Base-by-base conservation (phyloP, 257 asterid species). In the Solanum arcanum region DNA sequence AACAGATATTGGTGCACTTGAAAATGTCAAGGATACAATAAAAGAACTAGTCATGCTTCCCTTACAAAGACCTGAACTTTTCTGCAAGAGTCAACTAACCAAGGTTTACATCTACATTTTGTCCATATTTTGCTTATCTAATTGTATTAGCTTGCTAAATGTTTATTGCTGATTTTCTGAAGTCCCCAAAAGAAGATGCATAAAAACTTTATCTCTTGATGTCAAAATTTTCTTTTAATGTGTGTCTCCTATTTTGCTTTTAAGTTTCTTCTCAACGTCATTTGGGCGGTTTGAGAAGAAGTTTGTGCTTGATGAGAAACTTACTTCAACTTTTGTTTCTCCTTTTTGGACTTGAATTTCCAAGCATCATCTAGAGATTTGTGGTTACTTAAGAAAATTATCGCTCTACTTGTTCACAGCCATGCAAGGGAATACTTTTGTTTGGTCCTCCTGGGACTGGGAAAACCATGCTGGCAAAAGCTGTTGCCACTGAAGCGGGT, bases 11-110 rank as follows among this genome's bases (percentile, higher is more conserved):
- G 98, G 98, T 88, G 98, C 98, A 46, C 91, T 95, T 64, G 98
- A 95, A 92, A 94, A 92, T 92, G 97, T 95, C 86, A 95, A 95
- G 86, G 98, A 95, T 89, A 94, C 98, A 14, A 87, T 95, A 93
- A 94, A 92, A 92, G 97, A 95, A 91, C 87, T 95, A 91, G 98
- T 95, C 92, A 95, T 95, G 98, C 97, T 94, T 89, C 98, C 98
- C 87, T 88, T 95, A 85, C 98, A 93, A 88, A 92, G 98, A 85
- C 98, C 98, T 7, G 98, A 95, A 89, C 98, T 95, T 87, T 95
- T 95, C 88, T 91, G 93, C 93, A 95, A 94, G 93, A 96, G 98
- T 88, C 97, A 94, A 90, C 88, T 95, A 81, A 92, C 96, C 7
- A 94, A 94, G 98, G 98, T 95, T 83, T 75, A n/a, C 60, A 75